phyloP scores from a whole-genome alignment of 805 yeast genomes.

The Starmerella stellata region DNA sequence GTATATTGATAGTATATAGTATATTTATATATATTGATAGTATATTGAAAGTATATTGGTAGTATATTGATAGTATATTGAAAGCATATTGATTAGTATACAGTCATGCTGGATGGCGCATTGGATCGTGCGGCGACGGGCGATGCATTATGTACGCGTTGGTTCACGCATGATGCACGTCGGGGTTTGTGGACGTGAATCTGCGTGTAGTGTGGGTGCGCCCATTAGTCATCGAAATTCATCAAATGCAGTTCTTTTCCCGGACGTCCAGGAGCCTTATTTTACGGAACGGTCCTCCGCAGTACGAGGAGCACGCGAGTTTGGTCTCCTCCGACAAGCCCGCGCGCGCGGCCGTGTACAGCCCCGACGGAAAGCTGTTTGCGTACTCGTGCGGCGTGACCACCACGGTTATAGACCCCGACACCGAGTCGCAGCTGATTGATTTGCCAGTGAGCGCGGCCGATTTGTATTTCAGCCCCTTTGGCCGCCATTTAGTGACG shows the following conservation, averaged over 20 bases:
- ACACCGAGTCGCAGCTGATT: constrained; percentile 30
- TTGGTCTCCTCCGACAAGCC: constrained; percentile 26
- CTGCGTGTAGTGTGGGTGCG: no score
- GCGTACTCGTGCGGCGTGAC: constrained; percentile 52
- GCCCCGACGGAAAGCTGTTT: constrained; percentile 48
- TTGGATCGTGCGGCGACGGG: no score
- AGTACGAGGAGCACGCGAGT: constrained; percentile 20
- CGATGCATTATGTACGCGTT: no score
- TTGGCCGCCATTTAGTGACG: constrained; percentile 60
- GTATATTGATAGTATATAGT: no score
- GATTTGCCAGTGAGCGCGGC: constrained; percentile 45
- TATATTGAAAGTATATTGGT: no score
- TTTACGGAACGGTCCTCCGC: constrained; percentile 18
- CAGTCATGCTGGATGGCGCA: no score
- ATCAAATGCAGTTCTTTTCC: constrained; percentile 21
- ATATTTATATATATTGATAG: no score
- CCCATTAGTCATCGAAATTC: no score
- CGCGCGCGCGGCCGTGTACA: constrained; percentile 47
- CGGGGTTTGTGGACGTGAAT: no score
- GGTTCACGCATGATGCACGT: no score
- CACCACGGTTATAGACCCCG: constrained; percentile 43
- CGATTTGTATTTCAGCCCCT: constrained; percentile 77
- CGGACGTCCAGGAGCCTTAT: constrained; percentile 18
- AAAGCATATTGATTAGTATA: no score
- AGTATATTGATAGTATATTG: no score